Conservation (phyloP, 192 early-diverging fungal species). For the Linnemannia zychae region DNA sequence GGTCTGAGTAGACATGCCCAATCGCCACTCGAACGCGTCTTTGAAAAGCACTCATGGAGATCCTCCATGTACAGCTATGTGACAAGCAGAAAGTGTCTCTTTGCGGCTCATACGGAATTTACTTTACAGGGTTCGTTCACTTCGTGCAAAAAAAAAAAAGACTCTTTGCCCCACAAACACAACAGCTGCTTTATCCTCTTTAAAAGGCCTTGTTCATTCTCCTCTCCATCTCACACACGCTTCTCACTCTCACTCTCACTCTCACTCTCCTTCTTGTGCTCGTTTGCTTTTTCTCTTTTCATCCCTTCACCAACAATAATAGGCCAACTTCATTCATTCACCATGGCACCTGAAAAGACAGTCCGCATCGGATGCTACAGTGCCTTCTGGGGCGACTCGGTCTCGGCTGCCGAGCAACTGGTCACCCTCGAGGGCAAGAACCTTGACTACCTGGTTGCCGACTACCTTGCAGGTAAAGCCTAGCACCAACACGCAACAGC, state of each 20-base stretch:
- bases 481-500: background rate
- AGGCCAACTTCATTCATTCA: background rate
- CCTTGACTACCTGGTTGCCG: slow-evolving; percentile 71
- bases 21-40: no score
- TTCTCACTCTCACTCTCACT: background rate
- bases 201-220: background rate
- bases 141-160: slow-evolving; percentile 8
- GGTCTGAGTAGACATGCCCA: no score
- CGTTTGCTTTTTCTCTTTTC: background rate
- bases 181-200: background rate
- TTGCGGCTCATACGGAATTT: background rate
- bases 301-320: background rate
- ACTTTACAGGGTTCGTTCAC: slow-evolving; percentile 14
- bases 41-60: no score
- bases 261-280: background rate
- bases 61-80: no score
- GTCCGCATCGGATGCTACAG: slow-evolving; percentile 72
- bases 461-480: slow-evolving; percentile 72
- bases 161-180: background rate
- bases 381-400: slow-evolving; percentile 74
- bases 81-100: background rate
- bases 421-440: slow-evolving; percentile 60
- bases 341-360: slow-evolving; percentile 41
- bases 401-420: slow-evolving; percentile 67
- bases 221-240: background rate